phyloP scores from a whole-genome alignment of 441 rosid species.

The Adansonia grandidieri region DNA sequence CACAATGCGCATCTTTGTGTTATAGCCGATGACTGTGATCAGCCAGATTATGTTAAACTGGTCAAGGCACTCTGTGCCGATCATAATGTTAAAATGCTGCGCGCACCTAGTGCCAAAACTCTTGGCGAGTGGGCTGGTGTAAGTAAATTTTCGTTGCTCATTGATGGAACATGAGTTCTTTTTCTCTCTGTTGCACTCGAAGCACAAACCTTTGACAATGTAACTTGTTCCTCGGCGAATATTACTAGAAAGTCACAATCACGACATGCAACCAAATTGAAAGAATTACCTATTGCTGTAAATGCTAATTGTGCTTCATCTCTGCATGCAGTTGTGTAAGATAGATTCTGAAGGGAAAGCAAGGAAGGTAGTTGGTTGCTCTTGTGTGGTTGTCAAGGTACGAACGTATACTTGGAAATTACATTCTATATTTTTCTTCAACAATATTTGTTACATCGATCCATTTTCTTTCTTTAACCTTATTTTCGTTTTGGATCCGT shows the following conservation, averaged over 20 bases:
- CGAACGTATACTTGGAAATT: not conserved
- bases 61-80: slow-evolving; percentile 90
- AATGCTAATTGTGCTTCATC: not conserved
- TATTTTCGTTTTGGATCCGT: not conserved
- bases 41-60: slow-evolving; percentile 82
- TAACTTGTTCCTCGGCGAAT: not conserved
- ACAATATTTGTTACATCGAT: not conserved
- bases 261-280: not conserved
- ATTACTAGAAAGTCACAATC: not conserved
- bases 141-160: slow-evolving; percentile 34
- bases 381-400: slow-evolving; percentile 50
- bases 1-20: slow-evolving; percentile 76
- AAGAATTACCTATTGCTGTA: not conserved
- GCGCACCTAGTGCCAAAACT: slow-evolving; percentile 80
- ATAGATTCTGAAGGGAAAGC: slow-evolving; percentile 37
- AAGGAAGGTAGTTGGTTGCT: slow-evolving; percentile 51
- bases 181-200: not conserved
- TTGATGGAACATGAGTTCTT: not conserved
- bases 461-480: not conserved
- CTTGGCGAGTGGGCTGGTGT: slow-evolving; percentile 99
- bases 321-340: slow-evolving; percentile 45
- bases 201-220: not conserved
- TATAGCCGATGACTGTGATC: slow-evolving; percentile 91
- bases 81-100: slow-evolving; percentile 64
- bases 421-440: not conserved